Evolutionary conservation across 805 yeast species (phyloP), one percentile per base, ranked within the genome.

Genomic region (Yamadazyma sp.): DNA sequence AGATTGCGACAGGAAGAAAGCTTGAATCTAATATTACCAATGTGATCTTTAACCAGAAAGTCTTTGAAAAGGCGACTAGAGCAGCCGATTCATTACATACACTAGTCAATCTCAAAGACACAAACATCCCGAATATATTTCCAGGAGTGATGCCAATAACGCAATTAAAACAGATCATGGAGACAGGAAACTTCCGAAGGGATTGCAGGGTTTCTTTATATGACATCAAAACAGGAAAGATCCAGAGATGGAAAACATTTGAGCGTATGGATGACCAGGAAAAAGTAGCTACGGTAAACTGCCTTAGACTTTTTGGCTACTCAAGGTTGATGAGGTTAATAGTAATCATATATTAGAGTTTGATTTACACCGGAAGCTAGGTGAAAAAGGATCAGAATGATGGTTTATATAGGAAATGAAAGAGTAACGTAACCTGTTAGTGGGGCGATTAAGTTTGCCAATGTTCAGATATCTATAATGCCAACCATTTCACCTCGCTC

Each of bases 11-110:
- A 15, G 40, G 35, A 15, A 29, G 21, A 9, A 17, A 28, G 3
- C 4, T 34, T 46, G 16, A n/a, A n/a, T n/a, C 7, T 7, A 59
- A 60, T 38, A 37, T 57, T 0, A 59, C 53, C 5, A 54, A 48
- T 8, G 22, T 35, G 13, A 17, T 55, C 1, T 61, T 52, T 33
- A 41, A 34, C 18, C 32, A 37, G 12, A 28, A 28, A 9, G 44
- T 51, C 2, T 44, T 52, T 21, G 37, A 38, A 18, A 45, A 29
- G 3, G 67, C 69, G 1, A 40, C 46, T 11, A 29, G 25, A 1
- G 48, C 53, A 6, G 28, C 38, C 11, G 31, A 40, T 14, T 28
- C 44, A 1, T 37, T 63, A 6, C 33, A 26, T 12, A 28, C 34
- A 27, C 44, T 27, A 3, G 48, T 51, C 25, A 44, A 47, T 28